A percentile compares a stretch with the other conserved stretches of the same genome.
These are phyloP conservation scores for Clitopilus passeckerianus DNA, from an alignment of 768 basidiomycete genomes.

Conservation along the genomic window DNA sequence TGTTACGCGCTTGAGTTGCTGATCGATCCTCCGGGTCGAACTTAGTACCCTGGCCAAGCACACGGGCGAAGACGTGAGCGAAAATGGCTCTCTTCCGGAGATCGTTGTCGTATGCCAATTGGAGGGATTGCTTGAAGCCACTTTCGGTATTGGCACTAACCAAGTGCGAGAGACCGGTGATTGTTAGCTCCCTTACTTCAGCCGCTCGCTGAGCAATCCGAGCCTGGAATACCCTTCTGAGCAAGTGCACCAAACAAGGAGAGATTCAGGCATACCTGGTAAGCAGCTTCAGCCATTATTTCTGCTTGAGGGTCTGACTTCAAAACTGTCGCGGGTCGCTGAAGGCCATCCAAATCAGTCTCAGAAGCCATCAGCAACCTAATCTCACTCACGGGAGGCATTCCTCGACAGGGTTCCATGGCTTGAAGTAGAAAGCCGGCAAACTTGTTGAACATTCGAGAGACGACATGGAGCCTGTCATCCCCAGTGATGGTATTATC, in stretches of 20 bases:
- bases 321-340: background rate
- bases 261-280: background rate
- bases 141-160: conserved; percentile 82
- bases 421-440: conserved; percentile 60
- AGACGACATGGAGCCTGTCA: conserved; percentile 64
- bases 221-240: conserved; percentile 27
- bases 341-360: background rate
- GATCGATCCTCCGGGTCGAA: conserved; percentile 60
- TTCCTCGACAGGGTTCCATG: conserved; percentile 44
- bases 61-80: conserved; percentile 78
- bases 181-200: conserved; percentile 70
- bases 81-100: conserved; percentile 71
- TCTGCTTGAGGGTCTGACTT: background rate
- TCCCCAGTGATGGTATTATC: conserved; percentile 52
- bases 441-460: conserved; percentile 78
- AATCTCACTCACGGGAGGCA: background rate
- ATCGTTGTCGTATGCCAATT: conserved; percentile 73
- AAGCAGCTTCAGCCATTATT: background rate
- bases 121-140: conserved; percentile 84
- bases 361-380: too few species aligned
- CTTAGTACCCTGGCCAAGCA: conserved; percentile 74
- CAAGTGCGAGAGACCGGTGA: conserved; percentile 76
- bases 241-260: too few species aligned
- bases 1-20: conserved; percentile 39
- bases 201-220: conserved; percentile 42